Evolutionary conservation across 129 eudicot genomes (phyloP), one percentile per base, ranked within the genome.

Genomic region (Deinandra increscens): DNA sequence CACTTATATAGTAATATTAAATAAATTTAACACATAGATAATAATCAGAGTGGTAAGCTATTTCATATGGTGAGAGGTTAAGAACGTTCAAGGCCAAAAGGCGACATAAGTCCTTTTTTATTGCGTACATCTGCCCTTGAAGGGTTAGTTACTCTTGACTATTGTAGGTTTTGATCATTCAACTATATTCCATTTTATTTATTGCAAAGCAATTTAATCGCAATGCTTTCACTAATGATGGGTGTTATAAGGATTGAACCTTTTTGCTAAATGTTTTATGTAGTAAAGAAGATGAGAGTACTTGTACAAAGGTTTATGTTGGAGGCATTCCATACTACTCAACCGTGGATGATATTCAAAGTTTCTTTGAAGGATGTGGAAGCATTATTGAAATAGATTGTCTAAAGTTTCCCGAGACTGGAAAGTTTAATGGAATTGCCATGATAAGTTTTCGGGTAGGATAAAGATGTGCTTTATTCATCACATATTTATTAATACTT

Each of bases 281-380:
- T 92, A 87, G 94, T 72, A 81, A 80, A 65, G 85, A 72, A 53
- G 82, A 66, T 60, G 43, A 41, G 54, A 84, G 81, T 50, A 44
- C 61, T 43, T 75, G 85, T 31, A 78, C 81, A 22, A 92, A 87
- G 78, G 83, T 93, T 53, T 93, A 89, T 80, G 98, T 93, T 50
- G 98, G 98, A 73, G 98, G 97, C 74, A 93, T 93, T 75, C 98
- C 98, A 34, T 93, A 84, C 78, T 89, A 86, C 79, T 93, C 97
- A 11, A 93, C 86, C 5, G 97, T 89, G 75, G 98, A 93, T 76
- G 98, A 93, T 81, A 93, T 93, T 55, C 78, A 80, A 75, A 93
- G 96, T 78, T 89, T 69, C 81, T 93, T 93, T 87, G 97, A 89
- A 83, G 70, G 88, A 41, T 93, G 98, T 83, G 98, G 98, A 67